Evolutionary conservation across 2,329 filamentous ascomycete species (phyloP).

Genomic region (Xylariomycetidae sp.): DNA sequence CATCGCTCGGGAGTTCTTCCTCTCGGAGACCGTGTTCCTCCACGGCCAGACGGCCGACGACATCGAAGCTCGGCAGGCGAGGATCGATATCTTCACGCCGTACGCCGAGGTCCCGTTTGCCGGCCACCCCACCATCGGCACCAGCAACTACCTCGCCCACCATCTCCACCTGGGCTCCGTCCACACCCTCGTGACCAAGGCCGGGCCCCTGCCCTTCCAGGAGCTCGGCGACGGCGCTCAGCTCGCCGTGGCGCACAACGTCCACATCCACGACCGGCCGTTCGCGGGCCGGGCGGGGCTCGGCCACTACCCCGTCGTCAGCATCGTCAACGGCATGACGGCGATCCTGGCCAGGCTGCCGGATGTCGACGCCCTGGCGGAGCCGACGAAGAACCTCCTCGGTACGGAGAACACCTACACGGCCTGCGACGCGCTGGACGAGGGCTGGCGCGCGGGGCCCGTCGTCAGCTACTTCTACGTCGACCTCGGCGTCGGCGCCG

Average conservation of each 20-base stretch:
- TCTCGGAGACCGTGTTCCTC: constrained; percentile 60
- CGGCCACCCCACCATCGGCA: constrained; percentile 58
- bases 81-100: constrained; percentile 57
- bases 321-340: constrained; percentile 67
- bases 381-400: constrained; percentile 29
- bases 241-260: constrained; percentile 62
- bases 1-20: constrained; percentile 60
- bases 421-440: constrained; percentile 35
- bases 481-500: constrained; percentile 24
- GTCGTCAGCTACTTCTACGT: constrained; percentile 56
- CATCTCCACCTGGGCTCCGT: constrained; percentile 28
- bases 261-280: constrained; percentile 50
- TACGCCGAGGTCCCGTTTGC: constrained; percentile 54
- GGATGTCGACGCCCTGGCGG: constrained; percentile 50
- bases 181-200: constrained; percentile 46
- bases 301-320: constrained; percentile 42
- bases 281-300: constrained; percentile 25
- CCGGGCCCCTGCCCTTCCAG: constrained; percentile 48
- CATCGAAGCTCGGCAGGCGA: constrained; percentile 29
- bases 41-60: constrained; percentile 38
- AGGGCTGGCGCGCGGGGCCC: constrained; percentile 49
- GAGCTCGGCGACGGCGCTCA: constrained; percentile 42
- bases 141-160: constrained; percentile 43
- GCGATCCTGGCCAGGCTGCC: constrained; percentile 61
- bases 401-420: constrained; percentile 22